Evolutionary conservation across 2,329 filamentous ascomycete genomes (phyloP), one percentile per base, ranked within the genome.

Genomic region (Lachnellula cervina): DNA sequence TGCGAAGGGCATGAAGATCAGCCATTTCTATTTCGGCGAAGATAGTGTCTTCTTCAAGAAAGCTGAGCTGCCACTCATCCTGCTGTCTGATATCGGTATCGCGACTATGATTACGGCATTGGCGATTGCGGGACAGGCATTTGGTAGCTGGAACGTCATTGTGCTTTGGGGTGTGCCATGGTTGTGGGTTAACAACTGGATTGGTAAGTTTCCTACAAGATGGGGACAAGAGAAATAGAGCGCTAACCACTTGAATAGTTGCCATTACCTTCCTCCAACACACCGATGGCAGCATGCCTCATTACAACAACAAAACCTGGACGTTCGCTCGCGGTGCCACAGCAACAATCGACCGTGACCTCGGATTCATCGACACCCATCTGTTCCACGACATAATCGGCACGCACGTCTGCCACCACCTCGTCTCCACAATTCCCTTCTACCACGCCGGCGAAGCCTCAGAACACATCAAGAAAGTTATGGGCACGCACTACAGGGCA

Each of bases 191-290:
- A 83, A 88, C 74, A 81, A 87, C 75, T 88, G 84, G 84, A 77
- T 88, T 52, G 78, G 80, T 83, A 72, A 64, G 77, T 73, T 51
- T 21, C 13, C 2, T 9, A 32, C 8, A 32, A 32, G 28, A 32
- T 8, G 8, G 28, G 11, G 9, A 9, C 8, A 9, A 32, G 8
- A 32, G 11, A 11, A 32, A 32, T 9, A 32, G 25, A 25, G 28
- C 9, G 28, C 28, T 32, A 9, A 32, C 28, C 11, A 32, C 8
- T 32, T 42, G 13, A 40, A 56, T 35, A 83, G 84, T 89, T 19
- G 84, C 84, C 60, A 89, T 89, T 68, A 89, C 86, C 48, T 89
- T 87, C 72, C 83, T 89, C 19, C 86, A 89, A 72, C 86, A 89
- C 76, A 87, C 83, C 54, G 82, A 88, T 42, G 68, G 64, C 14